A percentile compares a stretch with the other conserved stretches of the same genome.
Evolutionary conservation across 495 filamentous ascomycete species (phyloP).

Genomic region (Aspergillus ellipticus): DNA sequence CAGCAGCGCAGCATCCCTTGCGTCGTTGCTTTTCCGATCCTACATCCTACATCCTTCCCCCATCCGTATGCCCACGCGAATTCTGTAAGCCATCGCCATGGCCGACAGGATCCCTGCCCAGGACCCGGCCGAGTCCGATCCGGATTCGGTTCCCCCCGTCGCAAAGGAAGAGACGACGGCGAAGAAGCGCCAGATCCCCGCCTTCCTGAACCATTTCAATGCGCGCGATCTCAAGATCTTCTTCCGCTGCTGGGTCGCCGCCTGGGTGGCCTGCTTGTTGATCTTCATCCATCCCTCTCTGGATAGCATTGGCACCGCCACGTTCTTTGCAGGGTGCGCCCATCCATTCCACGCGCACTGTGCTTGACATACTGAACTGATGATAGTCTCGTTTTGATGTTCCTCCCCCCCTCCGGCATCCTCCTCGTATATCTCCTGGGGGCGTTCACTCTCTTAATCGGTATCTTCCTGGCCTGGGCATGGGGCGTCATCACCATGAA

Average conservation of each 20-base stretch:
- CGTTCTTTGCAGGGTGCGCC: conserved; percentile 23
- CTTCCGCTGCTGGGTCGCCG: conserved; percentile 40
- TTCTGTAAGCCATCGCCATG: background rate
- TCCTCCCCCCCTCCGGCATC: conserved; percentile 36
- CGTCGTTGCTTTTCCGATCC: background rate
- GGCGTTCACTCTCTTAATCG: conserved; percentile 30
- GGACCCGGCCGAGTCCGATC: background rate
- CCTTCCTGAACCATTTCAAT: conserved; percentile 44
- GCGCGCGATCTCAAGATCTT: conserved; percentile 41
- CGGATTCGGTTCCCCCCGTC: background rate
- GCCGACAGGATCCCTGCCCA: background rate
- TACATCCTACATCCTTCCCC: background rate
- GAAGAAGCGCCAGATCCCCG: conserved; percentile 23
- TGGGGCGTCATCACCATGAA: conserved; percentile 44
- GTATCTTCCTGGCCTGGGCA: conserved; percentile 37
- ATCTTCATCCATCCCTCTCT: conserved; percentile 38
- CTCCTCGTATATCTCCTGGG: conserved; percentile 37
- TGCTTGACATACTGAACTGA: background rate
- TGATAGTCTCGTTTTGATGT: conserved; percentile 31
- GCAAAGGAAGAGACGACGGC: background rate
- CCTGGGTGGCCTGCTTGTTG: conserved; percentile 40
- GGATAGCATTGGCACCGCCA: conserved; percentile 19
- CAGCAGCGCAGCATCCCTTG: background rate
- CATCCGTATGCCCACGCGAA: background rate
- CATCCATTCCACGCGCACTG: background rate